These are phyloP conservation scores for Stephania cephalantha DNA, from an alignment of 164 flowering plant species.

Conservation along the genomic window DNA sequence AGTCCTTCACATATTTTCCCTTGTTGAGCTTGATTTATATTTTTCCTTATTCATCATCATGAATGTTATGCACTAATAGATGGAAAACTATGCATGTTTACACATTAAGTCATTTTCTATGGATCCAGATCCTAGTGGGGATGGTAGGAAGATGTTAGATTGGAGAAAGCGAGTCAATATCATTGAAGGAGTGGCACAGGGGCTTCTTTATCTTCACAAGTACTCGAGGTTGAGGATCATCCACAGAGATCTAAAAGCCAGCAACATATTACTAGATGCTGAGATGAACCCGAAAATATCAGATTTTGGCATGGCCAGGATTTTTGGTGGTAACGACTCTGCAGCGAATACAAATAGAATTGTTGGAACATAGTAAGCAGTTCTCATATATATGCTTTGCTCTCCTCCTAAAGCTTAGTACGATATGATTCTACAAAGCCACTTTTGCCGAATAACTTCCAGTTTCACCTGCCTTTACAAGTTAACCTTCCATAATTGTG, in stretches of 20 bases:
- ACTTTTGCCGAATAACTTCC: too few relatives aligned
- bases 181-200: background rate
- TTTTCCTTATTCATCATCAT: background rate
- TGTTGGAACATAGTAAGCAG: background rate
- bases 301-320: background rate
- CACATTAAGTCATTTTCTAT: background rate
- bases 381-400: background rate
- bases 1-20: background rate
- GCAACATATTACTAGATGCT: conserved; percentile 1
- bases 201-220: conserved; percentile 2
- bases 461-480: too few relatives aligned
- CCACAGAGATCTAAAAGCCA: background rate
- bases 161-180: conserved; percentile 1
- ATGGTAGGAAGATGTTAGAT: background rate
- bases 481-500: too few relatives aligned
- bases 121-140: background rate
- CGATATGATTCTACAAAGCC: too few relatives aligned
- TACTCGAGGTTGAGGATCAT: background rate
- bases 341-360: background rate
- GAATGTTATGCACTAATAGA: background rate
- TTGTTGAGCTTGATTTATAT: too few relatives aligned
- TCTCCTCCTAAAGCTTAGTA: too few relatives aligned
- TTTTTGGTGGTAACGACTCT: background rate
- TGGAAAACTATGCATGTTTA: background rate
- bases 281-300: conserved; percentile 2